These are phyloP conservation scores for Parsonsia alboflavescens DNA, from an alignment of 257 asterid genomes.

Conservation along the genomic window DNA sequence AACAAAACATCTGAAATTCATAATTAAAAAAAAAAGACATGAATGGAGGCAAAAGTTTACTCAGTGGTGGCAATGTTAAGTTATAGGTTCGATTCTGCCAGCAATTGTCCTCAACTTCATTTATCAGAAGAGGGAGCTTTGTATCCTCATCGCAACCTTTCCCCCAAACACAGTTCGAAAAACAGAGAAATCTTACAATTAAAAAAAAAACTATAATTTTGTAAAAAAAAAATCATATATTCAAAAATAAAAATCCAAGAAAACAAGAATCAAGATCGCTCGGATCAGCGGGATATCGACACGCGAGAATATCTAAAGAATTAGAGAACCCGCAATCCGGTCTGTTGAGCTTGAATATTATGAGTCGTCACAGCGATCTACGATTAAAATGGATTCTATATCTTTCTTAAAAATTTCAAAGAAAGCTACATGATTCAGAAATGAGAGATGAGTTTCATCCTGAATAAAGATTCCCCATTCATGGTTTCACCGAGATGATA, in stretches of 20 bases:
- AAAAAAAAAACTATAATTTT: background rate
- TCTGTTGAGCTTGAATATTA: constrained; percentile 91
- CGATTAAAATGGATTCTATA: background rate
- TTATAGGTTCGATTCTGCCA: constrained; percentile 93
- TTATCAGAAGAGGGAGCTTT: constrained; percentile 91
- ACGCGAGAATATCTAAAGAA: constrained; percentile 36
- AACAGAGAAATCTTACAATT: background rate
- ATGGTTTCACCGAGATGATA: too few species aligned
- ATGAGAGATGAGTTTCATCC: background rate
- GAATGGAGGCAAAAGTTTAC: constrained; percentile 16
- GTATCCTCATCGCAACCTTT: constrained; percentile 51
- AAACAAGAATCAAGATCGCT: constrained; percentile 35
- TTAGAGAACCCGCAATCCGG: constrained; percentile 65
- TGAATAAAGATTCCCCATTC: too few species aligned
- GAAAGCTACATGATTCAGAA: background rate
- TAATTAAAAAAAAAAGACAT: too few species aligned
- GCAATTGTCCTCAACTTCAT: constrained; percentile 51
- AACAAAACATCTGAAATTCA: background rate
- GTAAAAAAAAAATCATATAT: background rate
- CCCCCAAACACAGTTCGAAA: background rate
- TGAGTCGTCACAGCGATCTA: constrained; percentile 61
- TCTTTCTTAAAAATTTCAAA: background rate
- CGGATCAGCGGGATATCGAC: constrained; percentile 97
- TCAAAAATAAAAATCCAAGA: background rate
- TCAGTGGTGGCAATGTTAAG: constrained; percentile 54